Evolutionary conservation across 352 stramenopile genomes (phyloP), one percentile per base, ranked within the genome.

Genomic region (Pythium apleroticum): DNA sequence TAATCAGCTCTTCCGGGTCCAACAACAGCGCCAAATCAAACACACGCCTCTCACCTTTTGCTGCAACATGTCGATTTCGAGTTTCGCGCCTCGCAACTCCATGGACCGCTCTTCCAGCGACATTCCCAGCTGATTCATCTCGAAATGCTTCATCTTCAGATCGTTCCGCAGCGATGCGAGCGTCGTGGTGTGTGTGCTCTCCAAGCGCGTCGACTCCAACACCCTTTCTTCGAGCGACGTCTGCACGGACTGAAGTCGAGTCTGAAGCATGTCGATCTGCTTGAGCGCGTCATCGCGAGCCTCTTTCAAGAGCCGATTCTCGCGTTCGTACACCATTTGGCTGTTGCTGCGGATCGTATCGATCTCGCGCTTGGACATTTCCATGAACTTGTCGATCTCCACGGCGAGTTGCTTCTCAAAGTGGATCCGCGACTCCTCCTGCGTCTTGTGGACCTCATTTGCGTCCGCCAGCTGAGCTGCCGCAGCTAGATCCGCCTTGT

Each of bases 71-170:
- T 90, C 85, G 11, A 85, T 60, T 45, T 91, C 72, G 4, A 84
- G 62, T 1, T 63, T 61, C 0, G 69, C 73, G 52, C 68, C 73
- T 7, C 80, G 71, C 41, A 76, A 43, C 39, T 71, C 75, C 8
- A 53, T 52, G 7, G 60, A 65, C 25, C 84, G 80, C 41, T 93
- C 85, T 63, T 90, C 82, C 4, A 90, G 65, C 3, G 78, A 78
- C 53, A 84, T 53, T 33, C 82, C 80, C 9, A 93, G 52, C 35
- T 93, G 85, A 45, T 66, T 87, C 58, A 89, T 77, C 76, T 93
- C 85, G 62, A 91, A 93, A 57, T 89, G 80, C 60, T 79, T 83
- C 77, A 93, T 91, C 63, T 91, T 93, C 30, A 93, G 61, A 27
- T 93, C 80, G 50, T 82, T 90, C 28, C 80, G 79, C 0, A 76